These are phyloP conservation scores for Candida broadrunensis DNA, from an alignment of 805 yeast species.

Conservation along the genomic window DNA sequence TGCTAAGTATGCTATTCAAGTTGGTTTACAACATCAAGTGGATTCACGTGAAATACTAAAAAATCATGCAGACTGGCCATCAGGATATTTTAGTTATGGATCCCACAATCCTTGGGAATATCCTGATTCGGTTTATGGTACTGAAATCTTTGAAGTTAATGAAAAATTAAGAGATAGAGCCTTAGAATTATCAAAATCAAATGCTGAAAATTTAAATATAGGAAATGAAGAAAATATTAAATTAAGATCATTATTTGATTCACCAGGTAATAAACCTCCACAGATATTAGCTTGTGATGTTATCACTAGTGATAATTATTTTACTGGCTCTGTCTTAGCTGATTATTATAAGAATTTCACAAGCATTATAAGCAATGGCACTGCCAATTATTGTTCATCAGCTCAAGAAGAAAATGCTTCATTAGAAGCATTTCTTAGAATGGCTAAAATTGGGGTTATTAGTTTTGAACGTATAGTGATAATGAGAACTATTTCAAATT, in stretches of 20 bases:
- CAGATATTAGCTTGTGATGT: constrained; percentile 53
- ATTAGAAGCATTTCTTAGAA: constrained; percentile 56
- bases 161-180: constrained; percentile 59
- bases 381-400: constrained; percentile 57
- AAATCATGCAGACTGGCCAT: constrained; percentile 49
- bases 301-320: constrained; percentile 59
- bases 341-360: constrained; percentile 50
- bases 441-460: constrained; percentile 50
- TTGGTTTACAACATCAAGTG: constrained; percentile 56
- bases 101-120: constrained; percentile 46
- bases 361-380: constrained; percentile 51
- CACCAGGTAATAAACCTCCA: constrained; percentile 51
- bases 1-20: constrained; percentile 60
- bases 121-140: constrained; percentile 57
- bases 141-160: constrained; percentile 64
- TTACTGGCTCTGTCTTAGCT: constrained; percentile 50
- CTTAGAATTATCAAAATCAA: constrained; percentile 46
- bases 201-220: constrained; percentile 27
- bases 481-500: constrained; percentile 62
- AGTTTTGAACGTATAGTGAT: constrained; percentile 57
- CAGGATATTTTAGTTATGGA: constrained; percentile 59
- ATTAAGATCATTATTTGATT: constrained; percentile 47
- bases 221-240: constrained; percentile 44
- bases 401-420: constrained; percentile 71
- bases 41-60: constrained; percentile 43